Percentiles rank a stretch among this genome's conserved stretches.
These are phyloP conservation scores for Beauveria bassiana DNA, from an alignment of 2,329 filamentous ascomycete genomes.

Conservation along the genomic window DNA sequence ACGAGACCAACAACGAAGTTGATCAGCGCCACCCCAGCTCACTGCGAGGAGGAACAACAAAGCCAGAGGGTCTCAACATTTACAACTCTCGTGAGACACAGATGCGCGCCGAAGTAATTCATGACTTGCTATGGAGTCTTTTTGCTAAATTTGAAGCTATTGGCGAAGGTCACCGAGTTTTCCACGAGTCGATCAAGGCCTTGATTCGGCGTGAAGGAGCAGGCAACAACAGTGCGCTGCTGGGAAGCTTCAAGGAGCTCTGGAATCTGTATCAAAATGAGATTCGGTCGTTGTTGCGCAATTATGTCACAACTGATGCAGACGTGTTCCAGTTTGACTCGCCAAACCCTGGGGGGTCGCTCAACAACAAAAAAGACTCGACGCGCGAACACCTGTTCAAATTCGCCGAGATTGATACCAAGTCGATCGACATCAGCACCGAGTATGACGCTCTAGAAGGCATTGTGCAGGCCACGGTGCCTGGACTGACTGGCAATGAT, in stretches of 20 bases:
- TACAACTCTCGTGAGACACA: slow-evolving; percentile 65
- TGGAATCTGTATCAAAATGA: slow-evolving; percentile 99
- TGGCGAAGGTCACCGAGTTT: slow-evolving; percentile 85
- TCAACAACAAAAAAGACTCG: slow-evolving; percentile 39
- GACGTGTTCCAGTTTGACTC: slow-evolving; percentile 60
- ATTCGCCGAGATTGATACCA: slow-evolving; percentile 75
- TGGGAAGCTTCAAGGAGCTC: slow-evolving; percentile 87
- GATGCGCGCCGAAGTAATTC: slow-evolving; percentile 75
- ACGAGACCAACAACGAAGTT: slow-evolving; percentile 89
- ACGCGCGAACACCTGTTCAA: slow-evolving; percentile 68
- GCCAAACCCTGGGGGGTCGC: slow-evolving; percentile 37
- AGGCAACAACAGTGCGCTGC: slow-evolving; percentile 56
- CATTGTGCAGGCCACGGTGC: slow-evolving; percentile 87
- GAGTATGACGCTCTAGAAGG: slow-evolving; percentile 85
- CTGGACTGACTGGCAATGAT: slow-evolving; percentile 74
- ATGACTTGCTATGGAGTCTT: slow-evolving; percentile 83
- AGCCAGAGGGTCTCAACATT: slow-evolving; percentile 50
- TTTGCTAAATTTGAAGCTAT: slow-evolving; percentile 98
- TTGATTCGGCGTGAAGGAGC: slow-evolving; percentile 75
- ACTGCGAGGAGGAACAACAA: slow-evolving; percentile 48
- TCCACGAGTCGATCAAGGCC: slow-evolving; percentile 85
- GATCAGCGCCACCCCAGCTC: slow-evolving; percentile 88
- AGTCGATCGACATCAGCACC: slow-evolving; percentile 67
- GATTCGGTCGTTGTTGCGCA: slow-evolving; percentile 87
- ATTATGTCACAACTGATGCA: slow-evolving; percentile 89